Conservation (phyloP, 139 green algal genomes). For the Coccomyxa sp. region DNA sequence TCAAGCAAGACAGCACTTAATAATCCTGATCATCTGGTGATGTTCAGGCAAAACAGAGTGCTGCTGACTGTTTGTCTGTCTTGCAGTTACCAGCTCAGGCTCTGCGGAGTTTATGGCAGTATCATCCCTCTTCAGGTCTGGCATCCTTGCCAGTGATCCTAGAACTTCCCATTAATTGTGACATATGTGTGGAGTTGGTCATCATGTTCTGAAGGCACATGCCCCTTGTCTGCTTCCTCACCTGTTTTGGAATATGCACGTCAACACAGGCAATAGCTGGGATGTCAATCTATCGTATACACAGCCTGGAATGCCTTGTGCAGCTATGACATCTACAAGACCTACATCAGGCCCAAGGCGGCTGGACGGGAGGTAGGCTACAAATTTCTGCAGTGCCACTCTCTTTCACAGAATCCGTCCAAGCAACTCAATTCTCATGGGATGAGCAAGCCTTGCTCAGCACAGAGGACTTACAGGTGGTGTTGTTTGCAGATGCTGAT, state of each 20-base stretch:
- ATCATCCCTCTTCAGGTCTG: conserved; percentile 79
- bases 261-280: too few species aligned
- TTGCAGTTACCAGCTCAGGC: conserved; percentile 79
- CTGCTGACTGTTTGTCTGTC: too few species aligned
- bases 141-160: conserved; percentile 35
- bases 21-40: too few species aligned
- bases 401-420: background rate
- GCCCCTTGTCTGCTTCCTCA: too few species aligned
- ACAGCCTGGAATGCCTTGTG: background rate
- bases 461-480: background rate
- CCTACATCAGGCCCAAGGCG: conserved; percentile 18
- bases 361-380: conserved; percentile 42
- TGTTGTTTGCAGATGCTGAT: conserved; percentile 36
- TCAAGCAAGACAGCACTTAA: too few species aligned
- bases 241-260: too few species aligned
- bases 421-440: background rate
- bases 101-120: conserved; percentile 89
- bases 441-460: background rate
- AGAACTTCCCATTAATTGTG: too few species aligned
- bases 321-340: background rate
- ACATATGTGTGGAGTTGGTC: too few species aligned
- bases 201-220: too few species aligned
- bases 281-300: too few species aligned
- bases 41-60: too few species aligned
- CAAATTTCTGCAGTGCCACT: background rate